Evolutionary conservation across 202 grass and related monocot genomes (phyloP).

Genomic region (Elaeis oleifera): DNA sequence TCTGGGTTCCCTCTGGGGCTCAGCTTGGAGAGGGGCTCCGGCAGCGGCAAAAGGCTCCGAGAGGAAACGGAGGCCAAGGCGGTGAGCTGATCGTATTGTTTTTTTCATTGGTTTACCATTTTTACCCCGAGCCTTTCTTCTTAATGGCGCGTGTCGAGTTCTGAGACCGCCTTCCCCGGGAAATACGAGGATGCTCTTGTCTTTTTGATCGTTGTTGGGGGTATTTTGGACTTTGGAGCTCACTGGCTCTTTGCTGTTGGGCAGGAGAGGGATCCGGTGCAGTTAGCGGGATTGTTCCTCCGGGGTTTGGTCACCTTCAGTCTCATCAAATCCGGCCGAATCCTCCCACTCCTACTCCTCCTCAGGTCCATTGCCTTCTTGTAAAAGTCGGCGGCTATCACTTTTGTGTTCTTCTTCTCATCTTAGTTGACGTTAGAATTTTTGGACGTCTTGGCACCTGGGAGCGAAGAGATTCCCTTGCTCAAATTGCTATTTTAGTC

Average conservation of each 20-base stretch:
- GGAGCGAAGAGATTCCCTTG: too few species aligned
- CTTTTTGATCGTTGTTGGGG: slow-evolving; percentile 1
- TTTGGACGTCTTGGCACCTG: too few species aligned
- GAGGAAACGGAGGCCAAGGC: slow-evolving; percentile 34
- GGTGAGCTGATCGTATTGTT: slow-evolving; percentile 30
- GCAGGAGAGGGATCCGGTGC: slow-evolving; percentile 70
- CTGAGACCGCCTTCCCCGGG: background rate
- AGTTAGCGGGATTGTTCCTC: slow-evolving; percentile 54
- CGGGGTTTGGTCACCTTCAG: slow-evolving; percentile 59
- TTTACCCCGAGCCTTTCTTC: background rate
- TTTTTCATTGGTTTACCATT: slow-evolving; percentile 5
- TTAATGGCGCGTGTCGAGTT: background rate
- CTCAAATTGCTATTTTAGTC: background rate
- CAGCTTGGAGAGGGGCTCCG: slow-evolving; percentile 73
- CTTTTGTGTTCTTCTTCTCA: background rate
- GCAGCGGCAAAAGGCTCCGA: slow-evolving; percentile 44
- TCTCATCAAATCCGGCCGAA: slow-evolving; percentile 57
- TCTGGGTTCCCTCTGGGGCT: slow-evolving; percentile 61
- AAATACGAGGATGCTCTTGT: background rate
- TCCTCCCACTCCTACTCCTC: slow-evolving; percentile 51
- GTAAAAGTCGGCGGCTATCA: background rate
- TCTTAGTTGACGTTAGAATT: background rate
- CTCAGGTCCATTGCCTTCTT: slow-evolving; percentile 33
- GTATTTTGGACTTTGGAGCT: slow-evolving; percentile 8
- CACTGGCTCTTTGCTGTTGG: slow-evolving; percentile 7